These are phyloP conservation scores for Candida ficus DNA, from an alignment of 805 yeast genomes.

Conservation along the genomic window DNA sequence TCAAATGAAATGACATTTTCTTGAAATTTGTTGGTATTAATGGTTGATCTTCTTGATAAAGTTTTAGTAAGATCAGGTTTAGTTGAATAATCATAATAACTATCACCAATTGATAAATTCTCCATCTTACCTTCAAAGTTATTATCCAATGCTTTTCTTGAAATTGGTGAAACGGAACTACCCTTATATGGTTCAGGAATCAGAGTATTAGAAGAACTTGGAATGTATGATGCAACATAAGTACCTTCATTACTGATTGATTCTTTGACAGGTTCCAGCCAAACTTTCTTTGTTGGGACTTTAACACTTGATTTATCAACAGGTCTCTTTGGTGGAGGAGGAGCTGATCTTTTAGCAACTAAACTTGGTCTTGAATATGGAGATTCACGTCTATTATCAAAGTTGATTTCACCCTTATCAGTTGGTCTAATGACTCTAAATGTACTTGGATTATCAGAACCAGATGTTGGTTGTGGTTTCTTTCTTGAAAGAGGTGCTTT, in stretches of 20 bases:
- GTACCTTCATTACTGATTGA: conserved; percentile 21
- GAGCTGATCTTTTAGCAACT: conserved; percentile 67
- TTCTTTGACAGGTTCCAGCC: conserved; percentile 21
- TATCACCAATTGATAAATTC: not conserved
- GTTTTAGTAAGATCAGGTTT: not conserved
- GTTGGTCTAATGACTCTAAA: conserved; percentile 64
- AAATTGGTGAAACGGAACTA: conserved; percentile 19
- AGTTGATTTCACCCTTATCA: conserved; percentile 70
- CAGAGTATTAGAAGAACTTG: conserved; percentile 37
- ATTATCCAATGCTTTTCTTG: conserved; percentile 17
- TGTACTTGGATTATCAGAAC: conserved; percentile 32
- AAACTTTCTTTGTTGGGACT: conserved; percentile 4
- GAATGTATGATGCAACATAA: conserved; percentile 33
- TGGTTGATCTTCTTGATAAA: not conserved
- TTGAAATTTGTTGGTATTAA: conserved; percentile 47
- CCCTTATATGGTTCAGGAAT: conserved; percentile 37
- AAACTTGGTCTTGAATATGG: conserved; percentile 58
- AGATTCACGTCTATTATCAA: conserved; percentile 71
- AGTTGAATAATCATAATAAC: not conserved
- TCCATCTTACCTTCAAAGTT: not conserved
- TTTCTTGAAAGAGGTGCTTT: conserved; percentile 9
- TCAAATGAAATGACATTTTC: conserved; percentile 73
- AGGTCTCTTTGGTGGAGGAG: conserved; percentile 51
- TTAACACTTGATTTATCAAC: not conserved
- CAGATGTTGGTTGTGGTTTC: conserved; percentile 7